phyloP scores from a whole-genome alignment of 2,329 filamentous ascomycete species.

The Dactylellina sp. region DNA sequence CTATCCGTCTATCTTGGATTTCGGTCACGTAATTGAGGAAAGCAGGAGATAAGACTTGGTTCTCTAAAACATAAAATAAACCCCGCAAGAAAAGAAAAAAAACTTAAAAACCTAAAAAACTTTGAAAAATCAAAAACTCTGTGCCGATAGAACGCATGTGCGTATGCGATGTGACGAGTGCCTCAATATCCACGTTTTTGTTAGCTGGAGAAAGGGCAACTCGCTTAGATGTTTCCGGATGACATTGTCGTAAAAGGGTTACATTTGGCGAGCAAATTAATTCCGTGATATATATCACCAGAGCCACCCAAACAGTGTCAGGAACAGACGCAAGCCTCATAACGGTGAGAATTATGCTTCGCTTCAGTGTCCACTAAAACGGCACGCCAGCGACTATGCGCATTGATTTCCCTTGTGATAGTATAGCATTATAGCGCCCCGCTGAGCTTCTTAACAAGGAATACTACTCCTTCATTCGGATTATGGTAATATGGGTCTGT shows the following conservation, averaged over 20 bases:
- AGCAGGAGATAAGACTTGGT: neutral
- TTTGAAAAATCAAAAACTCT: neutral
- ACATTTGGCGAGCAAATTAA: slow-evolving; percentile 50
- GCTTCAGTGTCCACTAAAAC: slow-evolving; percentile 15
- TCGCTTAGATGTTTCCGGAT: slow-evolving; percentile 38
- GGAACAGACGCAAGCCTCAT: neutral
- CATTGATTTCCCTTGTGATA: neutral
- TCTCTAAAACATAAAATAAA: neutral
- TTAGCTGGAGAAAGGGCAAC: slow-evolving; percentile 4
- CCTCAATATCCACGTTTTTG: slow-evolving; percentile 11
- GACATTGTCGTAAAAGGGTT: slow-evolving; percentile 39
- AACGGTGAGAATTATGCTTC: slow-evolving; percentile 8
- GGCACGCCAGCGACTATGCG: slow-evolving; percentile 11
- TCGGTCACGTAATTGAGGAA: neutral
- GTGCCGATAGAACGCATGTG: too few relatives aligned
- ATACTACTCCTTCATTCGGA: slow-evolving; percentile 69
- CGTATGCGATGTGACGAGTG: slow-evolving; percentile 14
- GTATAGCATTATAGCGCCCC: neutral
- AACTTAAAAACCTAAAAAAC: neutral
- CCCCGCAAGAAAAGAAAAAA: too few relatives aligned
- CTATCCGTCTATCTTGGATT: neutral
- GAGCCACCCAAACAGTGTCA: neutral
- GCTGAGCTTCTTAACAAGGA: slow-evolving; percentile 63
- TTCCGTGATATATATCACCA: slow-evolving; percentile 24
- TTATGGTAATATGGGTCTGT: slow-evolving; percentile 70